Percentiles rank a stretch among this genome's conserved stretches.
phyloP scores from a whole-genome alignment of 148 eudicot genomes.

The Agrostemma githago region DNA sequence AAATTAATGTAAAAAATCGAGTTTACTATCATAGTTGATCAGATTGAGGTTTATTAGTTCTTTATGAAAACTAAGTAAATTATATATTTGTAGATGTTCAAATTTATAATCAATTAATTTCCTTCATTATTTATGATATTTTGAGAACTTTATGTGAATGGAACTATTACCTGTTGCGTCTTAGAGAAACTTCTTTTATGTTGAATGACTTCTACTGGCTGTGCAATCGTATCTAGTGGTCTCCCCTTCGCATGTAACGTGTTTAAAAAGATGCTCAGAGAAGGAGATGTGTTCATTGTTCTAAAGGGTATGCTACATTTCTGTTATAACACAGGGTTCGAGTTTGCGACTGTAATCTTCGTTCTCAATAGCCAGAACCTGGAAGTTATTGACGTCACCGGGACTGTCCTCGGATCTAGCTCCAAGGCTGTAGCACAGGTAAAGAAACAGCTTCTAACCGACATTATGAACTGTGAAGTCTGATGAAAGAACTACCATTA shows the following conservation, averaged over 20 bases:
- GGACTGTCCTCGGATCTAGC: conserved; percentile 35
- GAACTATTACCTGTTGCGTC: too few relatives aligned
- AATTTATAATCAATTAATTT: too few relatives aligned
- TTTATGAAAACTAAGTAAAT: too few relatives aligned
- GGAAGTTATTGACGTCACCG: conserved; percentile 50
- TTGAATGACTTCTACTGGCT: too few relatives aligned
- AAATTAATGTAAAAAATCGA: too few relatives aligned
- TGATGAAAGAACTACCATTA: background rate
- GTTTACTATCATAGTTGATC: too few relatives aligned
- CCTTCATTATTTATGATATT: too few relatives aligned
- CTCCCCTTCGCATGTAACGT: background rate
- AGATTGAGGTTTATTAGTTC: too few relatives aligned
- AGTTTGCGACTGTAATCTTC: conserved; percentile 46
- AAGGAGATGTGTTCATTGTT: conserved; percentile 78
- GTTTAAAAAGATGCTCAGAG: conserved; percentile 52
- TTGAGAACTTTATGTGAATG: too few relatives aligned
- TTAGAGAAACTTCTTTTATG: too few relatives aligned
- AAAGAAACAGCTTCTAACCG: conserved; percentile 13
- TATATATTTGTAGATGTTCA: too few relatives aligned
- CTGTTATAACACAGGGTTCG: conserved; percentile 59
- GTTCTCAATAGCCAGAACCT: conserved; percentile 87
- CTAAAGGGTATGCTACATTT: conserved; percentile 79
- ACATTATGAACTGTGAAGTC: conserved; percentile 25
- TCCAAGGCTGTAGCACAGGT: conserved; percentile 33
- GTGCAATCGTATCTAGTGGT: too few relatives aligned